Base-by-base conservation (phyloP, 2,329 filamentous ascomycete genomes). In the Ceratocystis cubensis region DNA sequence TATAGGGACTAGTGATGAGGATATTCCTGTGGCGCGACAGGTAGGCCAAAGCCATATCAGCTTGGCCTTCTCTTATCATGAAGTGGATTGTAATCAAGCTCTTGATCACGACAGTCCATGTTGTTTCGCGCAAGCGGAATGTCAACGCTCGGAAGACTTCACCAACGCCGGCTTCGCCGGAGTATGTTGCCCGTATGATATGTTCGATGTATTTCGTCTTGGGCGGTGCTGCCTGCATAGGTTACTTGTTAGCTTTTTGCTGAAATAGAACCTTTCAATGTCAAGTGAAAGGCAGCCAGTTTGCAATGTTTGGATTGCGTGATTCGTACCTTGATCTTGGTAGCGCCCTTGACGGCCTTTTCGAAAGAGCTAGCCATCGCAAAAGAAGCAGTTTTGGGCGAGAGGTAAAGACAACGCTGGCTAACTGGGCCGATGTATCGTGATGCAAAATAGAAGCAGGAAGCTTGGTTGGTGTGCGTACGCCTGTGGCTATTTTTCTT, bases 71-170 rank as follows among this genome's bases (percentile, higher is more conserved):
- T 71, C 94, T 85, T 74, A 99, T 94, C 94, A 99, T 97, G 69
- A 97, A 80, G 75, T 99, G 94, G 61, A 96, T 86, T 62, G 96
- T 94, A 72, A 97, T 96, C 71, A 99, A 81, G 72, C 91, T 88
- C 80, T 99, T 99, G 86, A 96, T 96, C 70, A 96, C 93, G 67
- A 97, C 91, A n/a, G 94, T 99, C 94, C 94, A 99, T 81, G 94
- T 96, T 71, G 93, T 93, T 75, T 99, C 94, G 74, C 91, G 88
- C 71, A 99, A 78, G 64, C 94, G 86, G 75, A 91, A 85, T 74
- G 95, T 91, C 65, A 99, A 80, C 53, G 91, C 90, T 69, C 94
- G 87, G 76, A 99, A 97, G 73, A 99, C 89, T 78, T 99, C 94
- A 68, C 88, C 93, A 68, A 99, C 91, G 71, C 93, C 94, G 65